phyloP scores from a whole-genome alignment of 192 early-diverging fungal species.

The Coemansia sp. region DNA sequence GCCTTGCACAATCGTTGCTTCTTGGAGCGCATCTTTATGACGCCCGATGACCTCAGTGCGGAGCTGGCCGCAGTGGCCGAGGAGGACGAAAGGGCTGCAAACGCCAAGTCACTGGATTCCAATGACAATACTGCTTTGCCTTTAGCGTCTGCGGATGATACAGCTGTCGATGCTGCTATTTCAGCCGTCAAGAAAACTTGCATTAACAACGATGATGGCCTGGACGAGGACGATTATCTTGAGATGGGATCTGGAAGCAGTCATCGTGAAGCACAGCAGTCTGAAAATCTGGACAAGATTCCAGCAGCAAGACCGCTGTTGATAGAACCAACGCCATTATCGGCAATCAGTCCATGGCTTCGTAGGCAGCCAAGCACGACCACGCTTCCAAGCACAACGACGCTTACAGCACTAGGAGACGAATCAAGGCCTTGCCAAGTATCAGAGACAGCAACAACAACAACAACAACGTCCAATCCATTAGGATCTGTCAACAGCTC shows the following conservation, averaged over 20 bases:
- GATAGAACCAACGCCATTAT: too few species aligned
- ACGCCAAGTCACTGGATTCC: background rate
- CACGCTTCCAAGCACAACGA: slow-evolving; percentile 4
- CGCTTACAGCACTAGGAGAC: background rate
- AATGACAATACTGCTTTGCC: background rate
- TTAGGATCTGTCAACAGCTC: background rate
- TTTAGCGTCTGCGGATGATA: background rate
- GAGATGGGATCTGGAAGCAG: background rate
- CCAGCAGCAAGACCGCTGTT: too few species aligned
- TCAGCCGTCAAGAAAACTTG: background rate
- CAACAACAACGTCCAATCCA: background rate
- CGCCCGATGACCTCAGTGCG: slow-evolving; percentile 20
- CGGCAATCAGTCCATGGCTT: background rate
- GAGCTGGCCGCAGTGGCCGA: slow-evolving; percentile 8
- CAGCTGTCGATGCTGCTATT: background rate
- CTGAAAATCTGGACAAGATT: background rate
- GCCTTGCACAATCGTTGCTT: slow-evolving; percentile 93
- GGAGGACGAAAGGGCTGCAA: background rate
- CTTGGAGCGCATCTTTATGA: slow-evolving; percentile 70
- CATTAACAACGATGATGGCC: background rate
- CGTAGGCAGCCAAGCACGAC: background rate
- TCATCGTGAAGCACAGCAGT: background rate
- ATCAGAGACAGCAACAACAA: background rate
- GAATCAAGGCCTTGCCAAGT: background rate
- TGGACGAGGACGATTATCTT: slow-evolving; percentile 19